Conservation (phyloP, 345 rosid genomes). For the Syzygium grande region DNA sequence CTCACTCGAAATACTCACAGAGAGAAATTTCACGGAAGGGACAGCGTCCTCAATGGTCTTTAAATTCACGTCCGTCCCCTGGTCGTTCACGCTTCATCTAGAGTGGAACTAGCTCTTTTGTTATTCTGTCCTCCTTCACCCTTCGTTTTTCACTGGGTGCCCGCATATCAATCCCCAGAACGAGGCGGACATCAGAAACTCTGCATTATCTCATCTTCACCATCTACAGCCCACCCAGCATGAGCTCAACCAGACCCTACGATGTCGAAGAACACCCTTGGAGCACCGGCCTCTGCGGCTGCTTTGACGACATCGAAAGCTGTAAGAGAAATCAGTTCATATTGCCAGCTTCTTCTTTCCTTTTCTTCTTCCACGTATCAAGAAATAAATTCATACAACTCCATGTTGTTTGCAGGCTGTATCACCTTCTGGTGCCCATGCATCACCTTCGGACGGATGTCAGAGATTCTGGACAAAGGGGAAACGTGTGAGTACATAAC, state of each 20-base stretch:
- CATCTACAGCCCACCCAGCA: neutral
- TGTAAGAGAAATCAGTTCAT: conserved; percentile 11
- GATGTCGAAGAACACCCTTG: neutral
- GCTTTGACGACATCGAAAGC: conserved; percentile 23
- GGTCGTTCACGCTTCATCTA: neutral
- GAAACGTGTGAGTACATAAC: conserved; percentile 8
- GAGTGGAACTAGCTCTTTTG: neutral
- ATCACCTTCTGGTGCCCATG: conserved; percentile 33
- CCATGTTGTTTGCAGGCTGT: conserved; percentile 15
- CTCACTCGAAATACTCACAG: no score
- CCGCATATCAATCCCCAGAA: neutral
- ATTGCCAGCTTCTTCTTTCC: neutral
- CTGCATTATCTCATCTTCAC: neutral
- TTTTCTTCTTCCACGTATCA: neutral
- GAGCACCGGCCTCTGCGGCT: conserved; percentile 29
- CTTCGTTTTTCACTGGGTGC: neutral
- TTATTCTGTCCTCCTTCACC: neutral
- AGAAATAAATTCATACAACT: neutral
- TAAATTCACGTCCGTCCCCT: neutral
- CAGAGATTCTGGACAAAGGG: conserved; percentile 30
- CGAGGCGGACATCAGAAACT: neutral
- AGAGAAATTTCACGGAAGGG: neutral
- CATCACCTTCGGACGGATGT: conserved; percentile 23
- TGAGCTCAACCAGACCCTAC: neutral
- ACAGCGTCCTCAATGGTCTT: neutral